A percentile compares a stretch with the other conserved stretches of the same genome.
These are phyloP conservation scores for Hirsutella minnesotensis DNA, from an alignment of 2,329 filamentous ascomycete genomes.

Conservation along the genomic window DNA sequence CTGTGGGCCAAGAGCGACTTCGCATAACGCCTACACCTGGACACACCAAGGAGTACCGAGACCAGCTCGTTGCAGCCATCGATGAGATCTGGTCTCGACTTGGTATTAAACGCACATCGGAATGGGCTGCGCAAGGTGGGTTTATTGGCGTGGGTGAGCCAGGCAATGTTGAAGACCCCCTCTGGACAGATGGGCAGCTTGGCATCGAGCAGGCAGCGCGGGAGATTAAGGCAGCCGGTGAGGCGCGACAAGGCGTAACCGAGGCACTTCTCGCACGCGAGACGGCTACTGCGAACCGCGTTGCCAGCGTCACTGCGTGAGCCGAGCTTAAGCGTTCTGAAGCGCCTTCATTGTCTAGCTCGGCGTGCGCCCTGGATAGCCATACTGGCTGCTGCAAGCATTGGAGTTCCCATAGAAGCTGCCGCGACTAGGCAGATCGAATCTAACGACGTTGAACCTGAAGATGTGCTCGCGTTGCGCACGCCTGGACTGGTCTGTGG, in stretches of 20 bases:
- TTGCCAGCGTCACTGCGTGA: constrained; percentile 15
- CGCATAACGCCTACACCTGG: constrained; percentile 94
- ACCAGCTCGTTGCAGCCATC: constrained; percentile 73
- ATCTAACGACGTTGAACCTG: too few species aligned
- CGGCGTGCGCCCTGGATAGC: too few species aligned
- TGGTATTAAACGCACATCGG: constrained; percentile 80
- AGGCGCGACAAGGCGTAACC: constrained; percentile 31
- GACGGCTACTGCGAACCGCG: constrained; percentile 18
- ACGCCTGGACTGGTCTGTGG: too few species aligned
- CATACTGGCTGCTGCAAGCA: too few species aligned
- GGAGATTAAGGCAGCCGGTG: constrained; percentile 42
- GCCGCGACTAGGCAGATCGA: too few species aligned
- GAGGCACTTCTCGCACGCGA: constrained; percentile 49
- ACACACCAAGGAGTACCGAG: constrained; percentile 72
- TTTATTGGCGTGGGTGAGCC: constrained; percentile 88
- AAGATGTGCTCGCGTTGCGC: too few species aligned
- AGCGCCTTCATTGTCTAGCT: too few species aligned
- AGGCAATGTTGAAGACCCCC: constrained; percentile 49
- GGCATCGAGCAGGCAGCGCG: constrained; percentile 56
- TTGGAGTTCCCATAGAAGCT: too few species aligned
- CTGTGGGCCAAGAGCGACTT: constrained; percentile 92
- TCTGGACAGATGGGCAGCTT: constrained; percentile 88
- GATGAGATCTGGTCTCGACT: constrained; percentile 83
- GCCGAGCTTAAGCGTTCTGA: too few species aligned
- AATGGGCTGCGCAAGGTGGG: constrained; percentile 83